Conservation (phyloP, 371 early-diverging fungal genomes). For the Rhizopus sp. region DNA sequence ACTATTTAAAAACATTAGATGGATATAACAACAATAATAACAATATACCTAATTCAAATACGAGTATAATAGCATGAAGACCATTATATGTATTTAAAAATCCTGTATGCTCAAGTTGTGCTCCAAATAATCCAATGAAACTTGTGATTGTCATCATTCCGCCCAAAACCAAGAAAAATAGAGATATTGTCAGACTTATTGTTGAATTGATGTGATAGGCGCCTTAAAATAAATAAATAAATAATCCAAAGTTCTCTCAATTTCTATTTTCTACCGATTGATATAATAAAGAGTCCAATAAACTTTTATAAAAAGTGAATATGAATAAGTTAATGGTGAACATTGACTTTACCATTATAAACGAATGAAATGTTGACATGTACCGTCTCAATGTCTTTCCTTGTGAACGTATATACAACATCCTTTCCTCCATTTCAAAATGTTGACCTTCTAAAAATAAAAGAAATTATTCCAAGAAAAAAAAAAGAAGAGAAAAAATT, state of each 20-base stretch:
- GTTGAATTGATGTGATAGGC: constrained; percentile 39
- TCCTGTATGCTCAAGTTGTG: constrained; percentile 35
- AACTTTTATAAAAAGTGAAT: constrained; percentile 10
- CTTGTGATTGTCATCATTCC: constrained; percentile 24
- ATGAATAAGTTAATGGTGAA: not conserved
- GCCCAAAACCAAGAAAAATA: constrained; percentile 25
- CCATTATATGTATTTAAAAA: constrained; percentile 39
- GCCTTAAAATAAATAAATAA: constrained; percentile 14
- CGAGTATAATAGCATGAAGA: constrained; percentile 29
- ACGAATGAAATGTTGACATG: constrained; percentile 29
- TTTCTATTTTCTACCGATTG: constrained; percentile 29
- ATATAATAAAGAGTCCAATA: constrained; percentile 23
- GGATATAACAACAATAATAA: constrained; percentile 6
- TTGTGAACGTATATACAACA: constrained; percentile 29
- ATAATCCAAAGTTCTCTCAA: constrained; percentile 2
- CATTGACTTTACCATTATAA: constrained; percentile 32
- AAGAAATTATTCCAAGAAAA: too few relatives aligned
- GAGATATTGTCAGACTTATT: constrained; percentile 26
- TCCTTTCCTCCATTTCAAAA: constrained; percentile 24
- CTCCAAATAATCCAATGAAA: constrained; percentile 42
- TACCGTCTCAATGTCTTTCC: constrained; percentile 29
- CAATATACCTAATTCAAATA: constrained; percentile 30
- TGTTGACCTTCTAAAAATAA: not conserved
- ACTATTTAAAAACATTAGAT: not conserved
- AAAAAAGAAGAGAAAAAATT: too few relatives aligned